Base-by-base conservation (phyloP, 306 rosid species). In the Glycyrrhiza uralensis region DNA sequence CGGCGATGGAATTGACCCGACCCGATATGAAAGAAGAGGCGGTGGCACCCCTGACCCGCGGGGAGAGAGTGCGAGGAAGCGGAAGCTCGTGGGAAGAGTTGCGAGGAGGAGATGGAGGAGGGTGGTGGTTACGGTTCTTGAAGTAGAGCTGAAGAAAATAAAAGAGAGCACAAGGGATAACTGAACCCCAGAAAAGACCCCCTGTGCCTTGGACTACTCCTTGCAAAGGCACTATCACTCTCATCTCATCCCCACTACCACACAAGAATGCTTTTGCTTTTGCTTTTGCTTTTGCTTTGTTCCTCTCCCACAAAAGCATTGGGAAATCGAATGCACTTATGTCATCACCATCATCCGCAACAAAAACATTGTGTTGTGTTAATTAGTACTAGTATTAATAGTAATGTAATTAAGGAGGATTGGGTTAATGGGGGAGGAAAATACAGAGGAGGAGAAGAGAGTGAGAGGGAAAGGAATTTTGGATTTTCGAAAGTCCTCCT, bases 171-270 rank as follows among this genome's bases (percentile, higher is more conserved):
- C 99, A 94, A 7, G 99, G 99, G 49, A 94, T 89, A 22, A 89
- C 85, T 0, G 99, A 91, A 81, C 99, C 99, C 66, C 79, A 83
- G 13, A 94, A 83, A 26, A 94, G 87, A 9, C 98, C 99, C 2
- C 97, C 96, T 33, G 85, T 74, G 29, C 99, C 99, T 78, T 94
- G 97, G 9, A 89, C 99, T 8, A 94, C 88, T 20, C 92, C 96
- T 60, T 91, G 96, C 15, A 94, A 81, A 57, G 99, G 99, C 20
- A 94, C 99, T 20, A 94, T 88, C 35, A 94, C 85, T 88, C 95
- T 89, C 99, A 92, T 92, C 15, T 10, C 32, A 47, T 45, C 28
- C 28, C 28, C 71, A 63, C 3, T 4, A 12, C 36, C 9, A 5
- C 10, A 24, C 6, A 32, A 59, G 5, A 23, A 33, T 32, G n/a